Base-by-base conservation (phyloP, 2,329 filamentous ascomycete species). In the Alternaria infectoria region DNA sequence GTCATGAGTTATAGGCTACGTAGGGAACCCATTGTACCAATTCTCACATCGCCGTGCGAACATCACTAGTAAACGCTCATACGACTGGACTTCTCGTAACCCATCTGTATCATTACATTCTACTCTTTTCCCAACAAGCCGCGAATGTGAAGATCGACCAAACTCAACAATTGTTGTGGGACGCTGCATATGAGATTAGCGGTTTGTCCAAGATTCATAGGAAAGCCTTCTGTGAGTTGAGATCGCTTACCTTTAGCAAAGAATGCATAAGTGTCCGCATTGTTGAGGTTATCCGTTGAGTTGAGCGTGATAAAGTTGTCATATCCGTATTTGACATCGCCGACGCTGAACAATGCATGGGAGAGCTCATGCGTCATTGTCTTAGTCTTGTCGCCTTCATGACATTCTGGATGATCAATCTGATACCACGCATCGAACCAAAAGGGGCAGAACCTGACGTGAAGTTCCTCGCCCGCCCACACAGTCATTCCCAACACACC, bases 171-270 rank as follows among this genome's bases (percentile, higher is more conserved):
- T 36, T n/a, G 32, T 36, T 36, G 32, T 36, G 32, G 0, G 32
- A 36, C 0, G 32, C 32, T 36, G 7, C 3, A 5, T 1, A 36
- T 36, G 2, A 36, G 3, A 0, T 36, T 3, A 36, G 1, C 2
- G 1, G 13, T 36, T 1, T 0, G 15, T n/a, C 5, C 32, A 36
- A 9, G 0, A 36, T n/a, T 5, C 0, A 1, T n/a, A 36, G 15
- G 0, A 4, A 36, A 1, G 2, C 0, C 7, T 36, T 36, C 2
- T 9, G 32, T 40, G 36, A 15, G 30, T 13, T 40, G 36, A 15
- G 30, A 15, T 7, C 1, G 9, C 36, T 40, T 40, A 17, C 36
- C 15, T 3, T 40, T 40, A 3, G 36, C 36, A 1, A 40, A 40
- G 36, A 40, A 40, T 5, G 36, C 36, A 2, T 40, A 40, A 10